A percentile compares a stretch with the other conserved stretches of the same genome.
phyloP scores from a whole-genome alignment of 2,329 filamentous ascomycete species.

The Podosphaera xanthii region DNA sequence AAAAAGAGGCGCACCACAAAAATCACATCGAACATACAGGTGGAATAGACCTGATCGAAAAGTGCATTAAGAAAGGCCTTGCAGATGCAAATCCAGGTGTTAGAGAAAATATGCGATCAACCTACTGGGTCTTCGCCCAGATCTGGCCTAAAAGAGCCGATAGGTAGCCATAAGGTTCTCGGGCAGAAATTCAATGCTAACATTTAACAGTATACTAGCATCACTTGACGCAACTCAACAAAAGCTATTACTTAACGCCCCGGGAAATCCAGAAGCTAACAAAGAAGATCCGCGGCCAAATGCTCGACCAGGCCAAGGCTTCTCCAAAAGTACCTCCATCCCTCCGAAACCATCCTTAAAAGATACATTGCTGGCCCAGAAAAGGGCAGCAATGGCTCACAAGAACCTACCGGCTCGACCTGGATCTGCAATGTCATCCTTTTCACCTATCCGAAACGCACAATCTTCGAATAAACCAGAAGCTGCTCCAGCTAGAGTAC shows the following conservation, averaged over 20 bases:
- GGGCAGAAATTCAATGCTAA: constrained; percentile 6
- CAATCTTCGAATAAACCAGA: constrained; percentile 18
- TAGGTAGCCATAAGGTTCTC: constrained; percentile 26
- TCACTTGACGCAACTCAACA: constrained; percentile 58
- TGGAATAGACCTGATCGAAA: constrained; percentile 63
- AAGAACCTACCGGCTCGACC: constrained; percentile 32
- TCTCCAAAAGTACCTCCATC: constrained; percentile 39
- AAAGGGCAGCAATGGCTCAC: constrained; percentile 32
- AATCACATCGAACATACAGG: constrained; percentile 64
- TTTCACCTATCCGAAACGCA: constrained; percentile 27
- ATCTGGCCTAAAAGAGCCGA: constrained; percentile 63
- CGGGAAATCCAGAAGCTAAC: constrained; percentile 54
- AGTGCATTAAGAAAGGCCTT: constrained; percentile 75
- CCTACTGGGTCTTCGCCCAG: constrained; percentile 64
- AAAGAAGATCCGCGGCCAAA: constrained; percentile 27
- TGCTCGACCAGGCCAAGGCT: constrained; percentile 31
- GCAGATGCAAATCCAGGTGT: constrained; percentile 75
- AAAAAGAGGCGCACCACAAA: constrained; percentile 57
- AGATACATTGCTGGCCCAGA: constrained; percentile 67
- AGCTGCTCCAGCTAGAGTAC: constrained; percentile 18
- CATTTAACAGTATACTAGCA: constrained; percentile 41
- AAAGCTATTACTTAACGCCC: constrained; percentile 59
- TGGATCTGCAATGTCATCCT: constrained; percentile 39
- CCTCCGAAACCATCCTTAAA: constrained; percentile 42
- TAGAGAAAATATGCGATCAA: constrained; percentile 61